These are phyloP conservation scores for Phalaenopsis aphrodite DNA, from an alignment of 106 monocot genomes.

Conservation along the genomic window DNA sequence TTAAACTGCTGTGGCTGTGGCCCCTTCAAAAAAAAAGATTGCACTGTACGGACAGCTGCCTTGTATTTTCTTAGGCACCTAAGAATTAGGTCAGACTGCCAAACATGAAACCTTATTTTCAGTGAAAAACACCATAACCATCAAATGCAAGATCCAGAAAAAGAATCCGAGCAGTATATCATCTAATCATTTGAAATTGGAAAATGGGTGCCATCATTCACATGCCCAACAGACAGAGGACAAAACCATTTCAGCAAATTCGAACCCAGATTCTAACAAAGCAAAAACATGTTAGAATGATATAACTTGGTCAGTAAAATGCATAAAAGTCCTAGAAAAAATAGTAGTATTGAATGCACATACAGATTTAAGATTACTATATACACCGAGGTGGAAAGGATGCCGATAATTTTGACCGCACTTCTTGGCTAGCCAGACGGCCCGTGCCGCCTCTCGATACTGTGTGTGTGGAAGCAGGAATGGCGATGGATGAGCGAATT, in stretches of 20 bases:
- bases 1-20: too few species aligned
- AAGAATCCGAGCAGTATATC: neutral
- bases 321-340: neutral
- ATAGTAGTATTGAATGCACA: neutral
- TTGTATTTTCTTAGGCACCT: too few species aligned
- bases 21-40: too few species aligned
- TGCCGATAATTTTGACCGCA: constrained; percentile 62
- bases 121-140: too few species aligned
- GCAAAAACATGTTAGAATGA: neutral
- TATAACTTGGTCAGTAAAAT: neutral
- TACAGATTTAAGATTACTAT: constrained; percentile 45
- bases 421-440: constrained; percentile 56
- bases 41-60: too few species aligned
- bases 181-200: constrained; percentile 35
- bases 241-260: constrained; percentile 52
- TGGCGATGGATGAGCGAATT: neutral
- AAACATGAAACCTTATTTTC: too few species aligned
- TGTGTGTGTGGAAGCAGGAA: constrained; percentile 1
- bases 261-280: constrained; percentile 48
- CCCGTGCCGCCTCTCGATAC: constrained; percentile 50
- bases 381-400: constrained; percentile 46
- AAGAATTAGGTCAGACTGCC: too few species aligned
- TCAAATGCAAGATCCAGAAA: too few species aligned
- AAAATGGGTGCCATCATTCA: constrained; percentile 57
- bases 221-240: constrained; percentile 35